These are phyloP conservation scores for Amphibolis antarctica DNA, from an alignment of 106 monocot species.

Conservation along the genomic window DNA sequence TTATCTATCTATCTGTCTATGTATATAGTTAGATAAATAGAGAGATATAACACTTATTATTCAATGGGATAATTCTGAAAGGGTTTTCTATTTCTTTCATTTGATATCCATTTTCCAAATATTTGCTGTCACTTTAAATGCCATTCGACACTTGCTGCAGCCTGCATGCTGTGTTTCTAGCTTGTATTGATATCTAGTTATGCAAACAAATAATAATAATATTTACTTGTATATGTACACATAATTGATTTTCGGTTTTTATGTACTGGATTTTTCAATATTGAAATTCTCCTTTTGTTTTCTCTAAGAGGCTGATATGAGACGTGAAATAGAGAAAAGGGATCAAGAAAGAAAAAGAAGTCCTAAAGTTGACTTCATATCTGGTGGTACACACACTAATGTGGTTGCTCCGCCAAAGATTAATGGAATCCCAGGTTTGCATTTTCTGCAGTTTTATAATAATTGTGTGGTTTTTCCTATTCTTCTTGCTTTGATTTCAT, in stretches of 20 bases:
- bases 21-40: too few species aligned
- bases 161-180: too few species aligned
- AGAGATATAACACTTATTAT: too few species aligned
- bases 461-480: not conserved
- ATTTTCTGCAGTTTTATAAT: slow-evolving; percentile 1
- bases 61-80: too few species aligned
- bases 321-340: slow-evolving; percentile 72
- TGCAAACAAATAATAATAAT: too few species aligned
- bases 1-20: too few species aligned
- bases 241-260: not conserved
- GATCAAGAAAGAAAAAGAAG: slow-evolving; percentile 83
- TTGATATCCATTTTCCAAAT: too few species aligned
- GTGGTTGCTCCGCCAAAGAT: slow-evolving; percentile 35
- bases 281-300: slow-evolving; percentile 6
- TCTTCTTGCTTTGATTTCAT: not conserved
- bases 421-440: slow-evolving; percentile 24
- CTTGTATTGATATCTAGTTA: too few species aligned
- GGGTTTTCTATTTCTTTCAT: too few species aligned
- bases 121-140: too few species aligned
- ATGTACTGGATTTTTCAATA: not conserved
- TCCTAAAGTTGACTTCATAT: slow-evolving; percentile 70
- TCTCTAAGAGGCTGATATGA: slow-evolving; percentile 77
- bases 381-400: slow-evolving; percentile 50
- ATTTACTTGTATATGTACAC: too few species aligned
- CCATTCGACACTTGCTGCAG: too few species aligned